Base-by-base conservation (phyloP, 352 stramenopile genomes). In the Phytophthora fragariae region DNA sequence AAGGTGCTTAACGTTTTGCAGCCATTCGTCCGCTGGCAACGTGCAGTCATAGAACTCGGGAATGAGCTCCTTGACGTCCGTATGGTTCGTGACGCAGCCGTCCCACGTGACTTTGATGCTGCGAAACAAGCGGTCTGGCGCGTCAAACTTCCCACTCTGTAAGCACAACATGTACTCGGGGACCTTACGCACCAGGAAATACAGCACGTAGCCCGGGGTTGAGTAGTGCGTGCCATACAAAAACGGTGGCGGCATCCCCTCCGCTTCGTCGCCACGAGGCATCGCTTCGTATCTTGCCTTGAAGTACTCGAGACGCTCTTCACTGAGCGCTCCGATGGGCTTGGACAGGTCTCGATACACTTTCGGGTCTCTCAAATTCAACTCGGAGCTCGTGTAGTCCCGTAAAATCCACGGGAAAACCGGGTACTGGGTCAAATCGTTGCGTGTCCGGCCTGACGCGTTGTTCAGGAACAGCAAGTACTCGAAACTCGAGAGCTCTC, bases 1-100 rank as follows among this genome's bases (percentile, higher is more conserved):
- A 33, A 99, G 93, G 59, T 98, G 87, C 66, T 99, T 98, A 0
- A 66, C 72, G 77, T 99, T 99, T 64, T 86, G 82, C 39, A 99
- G 81, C 87, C 99, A 99, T n/a, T 92, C 82, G 15, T 87, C 78
- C 4, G 85, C 69, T 33, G 77, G 64, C 9, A 97, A 83, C 31
- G 91, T 83, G 19, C 91, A 92, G 39, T 97, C 97, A 73, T 98
- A 99, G 81, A 98, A 99, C 81, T 99, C 98, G 1, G 98, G 98
- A 39, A 98, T 99, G 12, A 99, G 84, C 80, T 99, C 98, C 81
- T 99, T 99, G 7, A 99, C 87, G 77, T 99, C 98, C 1, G 93
- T 92, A 35, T 98, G 91, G 53, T 92, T 95, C 21, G 81, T 89
- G 10, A 90, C 17, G 39, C 85, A 93, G 29, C 87, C 88, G 21